These are phyloP conservation scores for Mycena filopes DNA, from an alignment of 768 basidiomycete genomes.

Conservation along the genomic window DNA sequence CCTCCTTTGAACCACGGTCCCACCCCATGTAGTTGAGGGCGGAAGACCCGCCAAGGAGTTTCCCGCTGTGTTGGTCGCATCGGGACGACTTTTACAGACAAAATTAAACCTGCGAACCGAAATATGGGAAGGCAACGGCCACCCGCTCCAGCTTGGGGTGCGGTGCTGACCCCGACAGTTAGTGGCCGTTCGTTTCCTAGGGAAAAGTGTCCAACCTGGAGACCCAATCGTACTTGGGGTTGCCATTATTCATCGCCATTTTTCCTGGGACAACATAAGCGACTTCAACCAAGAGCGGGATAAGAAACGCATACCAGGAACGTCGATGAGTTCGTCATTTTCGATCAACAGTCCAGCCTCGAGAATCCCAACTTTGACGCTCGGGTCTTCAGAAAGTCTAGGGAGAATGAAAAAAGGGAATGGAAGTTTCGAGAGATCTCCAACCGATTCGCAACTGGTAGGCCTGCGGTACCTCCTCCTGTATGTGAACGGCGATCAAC, in stretches of 20 bases:
- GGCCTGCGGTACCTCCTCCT: slow-evolving; percentile 24
- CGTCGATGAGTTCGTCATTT: slow-evolving; percentile 17
- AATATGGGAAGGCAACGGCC: slow-evolving; percentile 17
- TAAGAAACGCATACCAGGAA: slow-evolving; percentile 1
- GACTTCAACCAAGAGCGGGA: not conserved
- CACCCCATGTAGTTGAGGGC: slow-evolving; percentile 34
- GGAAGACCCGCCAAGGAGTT: slow-evolving; percentile 37
- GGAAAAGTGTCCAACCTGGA: slow-evolving; percentile 6
- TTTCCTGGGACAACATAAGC: not conserved
- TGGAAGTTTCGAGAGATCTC: not conserved
- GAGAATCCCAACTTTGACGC: slow-evolving; percentile 17
- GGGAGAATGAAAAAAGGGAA: not conserved
- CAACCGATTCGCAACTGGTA: slow-evolving; percentile 8
- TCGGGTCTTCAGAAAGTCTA: slow-evolving; percentile 10
- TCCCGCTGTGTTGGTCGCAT: slow-evolving; percentile 30
- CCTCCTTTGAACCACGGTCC: slow-evolving; percentile 33
- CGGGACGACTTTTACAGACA: too few relatives aligned
- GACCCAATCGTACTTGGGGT: slow-evolving; percentile 26
- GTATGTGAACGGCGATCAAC: too few relatives aligned
- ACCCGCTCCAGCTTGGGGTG: slow-evolving; percentile 13
- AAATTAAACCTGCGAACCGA: not conserved
- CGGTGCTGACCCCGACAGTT: not conserved
- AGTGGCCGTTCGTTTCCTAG: not conserved
- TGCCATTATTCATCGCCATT: slow-evolving; percentile 7
- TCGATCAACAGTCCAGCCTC: slow-evolving; percentile 18